These are phyloP conservation scores for Boeremia exigua DNA, from an alignment of 2,329 filamentous ascomycete genomes.

Conservation along the genomic window DNA sequence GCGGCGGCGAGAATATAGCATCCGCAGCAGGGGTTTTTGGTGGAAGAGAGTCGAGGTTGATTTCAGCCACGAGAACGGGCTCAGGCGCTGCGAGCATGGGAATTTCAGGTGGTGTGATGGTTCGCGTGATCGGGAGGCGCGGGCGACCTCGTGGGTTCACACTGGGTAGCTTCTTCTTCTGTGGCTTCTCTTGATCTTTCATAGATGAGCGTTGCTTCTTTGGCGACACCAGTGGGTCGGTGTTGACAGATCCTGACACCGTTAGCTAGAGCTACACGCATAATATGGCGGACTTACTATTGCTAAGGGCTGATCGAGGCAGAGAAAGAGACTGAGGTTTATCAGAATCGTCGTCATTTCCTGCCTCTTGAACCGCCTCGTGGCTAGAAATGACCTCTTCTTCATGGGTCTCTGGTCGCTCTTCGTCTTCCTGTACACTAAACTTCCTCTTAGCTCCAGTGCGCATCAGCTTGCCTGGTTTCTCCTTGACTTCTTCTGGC, in stretches of 20 bases:
- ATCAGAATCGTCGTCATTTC: conserved; percentile 24
- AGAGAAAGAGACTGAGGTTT: conserved; percentile 28
- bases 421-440: conserved; percentile 59
- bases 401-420: conserved; percentile 35
- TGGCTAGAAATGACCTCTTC: conserved; percentile 58
- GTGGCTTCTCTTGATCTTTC: conserved; percentile 34
- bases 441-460: conserved; percentile 65
- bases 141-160: conserved; percentile 31
- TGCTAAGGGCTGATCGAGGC: conserved; percentile 48
- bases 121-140: conserved; percentile 36
- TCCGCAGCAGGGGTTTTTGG: conserved; percentile 49
- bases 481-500: conserved; percentile 43
- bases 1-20: conserved; percentile 53
- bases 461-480: conserved; percentile 41
- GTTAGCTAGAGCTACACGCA: conserved; percentile 23
- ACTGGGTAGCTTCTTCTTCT: conserved; percentile 33
- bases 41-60: conserved; percentile 45
- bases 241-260: conserved; percentile 57
- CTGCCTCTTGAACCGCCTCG: conserved; percentile 31
- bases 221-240: conserved; percentile 52
- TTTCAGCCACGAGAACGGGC: conserved; percentile 34
- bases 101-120: conserved; percentile 26
- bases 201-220: conserved; percentile 46
- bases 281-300: conserved; percentile 45
- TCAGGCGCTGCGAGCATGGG: conserved; percentile 29